Percentiles rank a stretch among this genome's conserved stretches.
Evolutionary conservation across 371 early-diverging fungal species (phyloP).

Genomic region (Apophysomyces elegans): DNA sequence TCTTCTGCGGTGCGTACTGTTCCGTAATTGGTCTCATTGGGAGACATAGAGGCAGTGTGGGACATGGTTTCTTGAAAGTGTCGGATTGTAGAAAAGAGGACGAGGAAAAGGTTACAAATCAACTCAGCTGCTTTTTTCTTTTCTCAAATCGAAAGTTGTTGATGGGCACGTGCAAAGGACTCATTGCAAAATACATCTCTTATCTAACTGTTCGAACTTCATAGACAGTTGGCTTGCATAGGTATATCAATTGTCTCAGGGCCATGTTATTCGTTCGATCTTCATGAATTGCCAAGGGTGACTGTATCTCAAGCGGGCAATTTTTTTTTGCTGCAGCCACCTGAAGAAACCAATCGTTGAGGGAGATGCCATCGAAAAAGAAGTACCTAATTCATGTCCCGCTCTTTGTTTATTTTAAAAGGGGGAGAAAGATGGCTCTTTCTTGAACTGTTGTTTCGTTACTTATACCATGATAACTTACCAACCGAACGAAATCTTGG

Average conservation of each 20-base stretch:
- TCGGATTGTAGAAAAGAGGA: not conserved
- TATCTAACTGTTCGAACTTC: too few relatives aligned
- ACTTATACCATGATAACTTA: not conserved
- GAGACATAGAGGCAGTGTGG: not conserved
- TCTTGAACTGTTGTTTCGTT: not conserved
- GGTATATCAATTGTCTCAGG: too few relatives aligned
- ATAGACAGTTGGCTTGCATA: too few relatives aligned
- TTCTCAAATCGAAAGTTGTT: too few relatives aligned
- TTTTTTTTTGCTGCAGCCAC: slow-evolving; percentile 9
- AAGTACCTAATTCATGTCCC: slow-evolving; percentile 6
- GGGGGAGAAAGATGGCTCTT: not conserved
- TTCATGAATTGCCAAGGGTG: too few relatives aligned
- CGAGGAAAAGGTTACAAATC: not conserved
- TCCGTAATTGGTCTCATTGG: not conserved
- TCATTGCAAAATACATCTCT: too few relatives aligned
- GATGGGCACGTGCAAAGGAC: too few relatives aligned
- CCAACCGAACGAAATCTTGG: slow-evolving; percentile 20
- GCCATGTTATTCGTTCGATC: too few relatives aligned
- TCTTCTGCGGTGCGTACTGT: not conserved
- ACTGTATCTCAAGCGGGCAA: too few relatives aligned
- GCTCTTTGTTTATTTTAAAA: slow-evolving; percentile 5
- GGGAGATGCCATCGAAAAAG: not conserved
- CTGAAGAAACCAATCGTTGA: slow-evolving; percentile 10
- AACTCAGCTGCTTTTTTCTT: not conserved
- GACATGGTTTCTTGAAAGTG: not conserved